Conservation (phyloP, 2,329 filamentous ascomycete genomes). For the Diaporthe sp. region DNA sequence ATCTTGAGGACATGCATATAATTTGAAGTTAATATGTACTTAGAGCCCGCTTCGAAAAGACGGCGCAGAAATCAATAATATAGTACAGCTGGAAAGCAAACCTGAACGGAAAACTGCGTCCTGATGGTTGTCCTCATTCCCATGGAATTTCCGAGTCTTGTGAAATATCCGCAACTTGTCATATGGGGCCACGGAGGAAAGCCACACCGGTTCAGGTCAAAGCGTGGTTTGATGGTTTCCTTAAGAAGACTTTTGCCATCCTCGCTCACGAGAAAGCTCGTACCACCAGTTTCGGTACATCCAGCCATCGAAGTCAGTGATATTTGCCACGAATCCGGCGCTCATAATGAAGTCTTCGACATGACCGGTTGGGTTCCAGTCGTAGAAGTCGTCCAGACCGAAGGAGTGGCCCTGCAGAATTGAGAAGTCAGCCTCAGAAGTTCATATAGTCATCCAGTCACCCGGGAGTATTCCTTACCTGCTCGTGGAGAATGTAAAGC, state of each 20-base stretch:
- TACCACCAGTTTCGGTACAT: slow-evolving; percentile 62
- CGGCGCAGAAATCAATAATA: neutral
- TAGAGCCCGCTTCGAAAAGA: neutral
- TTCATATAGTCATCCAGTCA: neutral
- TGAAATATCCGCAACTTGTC: neutral
- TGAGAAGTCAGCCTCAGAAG: neutral
- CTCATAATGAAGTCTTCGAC: slow-evolving; percentile 13
- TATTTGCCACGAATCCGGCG: slow-evolving; percentile 51
- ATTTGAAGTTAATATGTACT: neutral
- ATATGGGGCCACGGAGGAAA: neutral
- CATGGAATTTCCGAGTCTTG: neutral
- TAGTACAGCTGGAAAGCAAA: neutral
- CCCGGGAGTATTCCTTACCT: neutral
- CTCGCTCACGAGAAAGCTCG: slow-evolving; percentile 4
- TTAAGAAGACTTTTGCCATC: slow-evolving; percentile 8
- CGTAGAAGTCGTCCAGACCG: slow-evolving; percentile 7
- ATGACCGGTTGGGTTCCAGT: neutral
- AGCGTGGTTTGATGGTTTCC: neutral
- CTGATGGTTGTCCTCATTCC: neutral
- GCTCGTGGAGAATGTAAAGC: slow-evolving; percentile 42
- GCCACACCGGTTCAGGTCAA: neutral
- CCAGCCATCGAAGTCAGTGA: slow-evolving; percentile 64
- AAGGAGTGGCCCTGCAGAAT: neutral
- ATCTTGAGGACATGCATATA: neutral
- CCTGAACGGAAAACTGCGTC: too few relatives aligned